A percentile compares a stretch with the other conserved stretches of the same genome.
Conservation (phyloP, 2,329 filamentous ascomycete genomes). For the Zasmidium cellare region DNA sequence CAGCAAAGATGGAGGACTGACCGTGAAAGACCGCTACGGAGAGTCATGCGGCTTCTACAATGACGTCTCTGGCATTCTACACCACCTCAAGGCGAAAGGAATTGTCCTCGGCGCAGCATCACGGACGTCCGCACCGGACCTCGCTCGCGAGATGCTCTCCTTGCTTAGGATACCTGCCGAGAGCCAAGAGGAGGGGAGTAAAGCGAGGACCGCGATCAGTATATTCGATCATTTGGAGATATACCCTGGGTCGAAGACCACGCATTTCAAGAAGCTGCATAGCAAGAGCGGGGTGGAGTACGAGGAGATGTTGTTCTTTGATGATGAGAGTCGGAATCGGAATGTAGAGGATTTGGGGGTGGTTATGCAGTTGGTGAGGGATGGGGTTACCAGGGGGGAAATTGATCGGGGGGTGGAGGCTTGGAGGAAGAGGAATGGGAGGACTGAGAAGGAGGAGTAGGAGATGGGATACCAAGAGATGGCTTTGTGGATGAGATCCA, state of each 20-base stretch:
- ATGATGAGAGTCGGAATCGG: conserved; percentile 83
- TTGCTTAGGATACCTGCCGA: conserved; percentile 66
- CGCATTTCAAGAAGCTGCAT: conserved; percentile 75
- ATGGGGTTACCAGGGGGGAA: conserved; percentile 75
- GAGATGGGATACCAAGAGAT: not conserved
- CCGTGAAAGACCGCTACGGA: conserved; percentile 54
- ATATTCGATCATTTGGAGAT: conserved; percentile 52
- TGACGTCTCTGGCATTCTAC: conserved; percentile 51
- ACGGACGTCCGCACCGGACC: conserved; percentile 74
- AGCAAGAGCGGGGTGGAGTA: conserved; percentile 69
- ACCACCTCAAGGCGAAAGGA: conserved; percentile 55
- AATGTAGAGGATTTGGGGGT: conserved; percentile 81
- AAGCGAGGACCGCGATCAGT: conserved; percentile 40
- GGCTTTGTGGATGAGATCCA: too few species aligned
- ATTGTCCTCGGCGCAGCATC: conserved; percentile 73
- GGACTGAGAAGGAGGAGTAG: conserved; percentile 19
- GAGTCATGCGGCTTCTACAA: conserved; percentile 49
- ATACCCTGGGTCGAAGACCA: conserved; percentile 77
- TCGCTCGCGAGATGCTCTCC: conserved; percentile 78
- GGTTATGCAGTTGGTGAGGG: conserved; percentile 77
- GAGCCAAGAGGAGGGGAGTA: conserved; percentile 29
- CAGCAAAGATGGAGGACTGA: conserved; percentile 38
- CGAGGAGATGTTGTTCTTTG: conserved; percentile 92
- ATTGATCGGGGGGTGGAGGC: conserved; percentile 75
- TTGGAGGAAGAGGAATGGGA: conserved; percentile 74